A percentile compares a stretch with the other conserved stretches of the same genome.
phyloP scores from a whole-genome alignment of 257 asterid species.

The Nicotiana tomentosiformis region DNA sequence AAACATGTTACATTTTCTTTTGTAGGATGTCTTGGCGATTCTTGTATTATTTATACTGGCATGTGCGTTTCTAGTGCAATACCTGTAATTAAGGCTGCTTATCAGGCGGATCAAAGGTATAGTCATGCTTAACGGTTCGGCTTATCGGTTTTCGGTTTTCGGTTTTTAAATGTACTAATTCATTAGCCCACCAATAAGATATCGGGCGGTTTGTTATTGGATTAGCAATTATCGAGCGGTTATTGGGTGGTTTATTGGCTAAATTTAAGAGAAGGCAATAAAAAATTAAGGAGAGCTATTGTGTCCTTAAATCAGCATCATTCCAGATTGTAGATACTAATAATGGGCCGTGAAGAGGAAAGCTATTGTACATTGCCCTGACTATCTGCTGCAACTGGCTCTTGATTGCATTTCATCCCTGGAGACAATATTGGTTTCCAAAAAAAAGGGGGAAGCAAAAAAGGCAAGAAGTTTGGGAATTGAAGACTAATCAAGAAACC shows the following conservation, averaged over 20 bases:
- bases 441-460: background rate
- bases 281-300: too few species aligned
- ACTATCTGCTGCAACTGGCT: background rate
- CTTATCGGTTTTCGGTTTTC: too few species aligned
- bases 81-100: too few species aligned
- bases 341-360: background rate
- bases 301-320: background rate
- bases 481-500: background rate
- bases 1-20: background rate
- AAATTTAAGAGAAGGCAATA: too few species aligned
- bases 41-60: background rate
- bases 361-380: slow-evolving; percentile 5
- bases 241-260: too few species aligned
- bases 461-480: background rate
- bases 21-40: background rate
- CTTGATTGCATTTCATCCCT: background rate
- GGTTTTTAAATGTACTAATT: too few species aligned
- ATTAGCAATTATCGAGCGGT: too few species aligned
- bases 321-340: background rate
- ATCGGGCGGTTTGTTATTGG: too few species aligned
- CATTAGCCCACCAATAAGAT: too few species aligned
- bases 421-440: background rate
- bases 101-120: too few species aligned
- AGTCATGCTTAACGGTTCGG: too few species aligned
- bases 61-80: background rate